Evolutionary conservation across 1,284 basidiomycete species (phyloP).

Genomic region (Sanguinoderma infundibulare): DNA sequence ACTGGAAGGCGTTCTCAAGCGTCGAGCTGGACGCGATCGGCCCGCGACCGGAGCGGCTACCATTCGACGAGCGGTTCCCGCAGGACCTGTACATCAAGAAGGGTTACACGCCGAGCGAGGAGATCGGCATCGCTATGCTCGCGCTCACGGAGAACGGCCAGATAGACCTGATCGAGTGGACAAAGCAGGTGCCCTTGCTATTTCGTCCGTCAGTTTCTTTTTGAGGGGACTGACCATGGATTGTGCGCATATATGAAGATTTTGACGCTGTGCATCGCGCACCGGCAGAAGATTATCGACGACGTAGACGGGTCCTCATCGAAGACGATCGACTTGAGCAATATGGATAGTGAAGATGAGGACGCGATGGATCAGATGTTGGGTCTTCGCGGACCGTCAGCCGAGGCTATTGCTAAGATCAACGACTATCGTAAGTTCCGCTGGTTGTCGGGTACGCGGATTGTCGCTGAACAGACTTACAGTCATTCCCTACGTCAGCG

Average conservation of each 20-base stretch:
- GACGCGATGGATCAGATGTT: constrained; percentile 42
- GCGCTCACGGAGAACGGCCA: constrained; percentile 73
- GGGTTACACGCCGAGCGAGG: constrained; percentile 88
- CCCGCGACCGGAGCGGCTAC: constrained; percentile 40
- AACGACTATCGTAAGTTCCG: constrained; percentile 71
- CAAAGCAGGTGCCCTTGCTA: constrained; percentile 65
- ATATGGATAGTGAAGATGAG: constrained; percentile 47
- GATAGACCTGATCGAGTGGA: constrained; percentile 75
- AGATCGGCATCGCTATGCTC: constrained; percentile 85
- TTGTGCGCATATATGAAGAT: constrained; percentile 49
- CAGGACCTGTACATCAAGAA: constrained; percentile 85
- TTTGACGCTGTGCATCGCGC: constrained; percentile 65
- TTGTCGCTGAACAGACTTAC: constrained; percentile 10
- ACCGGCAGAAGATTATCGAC: constrained; percentile 73
- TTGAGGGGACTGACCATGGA: not conserved
- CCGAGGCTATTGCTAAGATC: constrained; percentile 74
- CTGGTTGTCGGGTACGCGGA: not conserved
- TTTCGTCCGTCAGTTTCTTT: not conserved
- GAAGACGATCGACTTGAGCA: constrained; percentile 39
- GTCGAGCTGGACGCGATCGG: constrained; percentile 73
- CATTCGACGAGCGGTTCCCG: constrained; percentile 53
- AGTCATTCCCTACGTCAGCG: constrained; percentile 78
- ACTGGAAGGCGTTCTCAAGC: constrained; percentile 86
- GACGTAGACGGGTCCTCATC: constrained; percentile 60
- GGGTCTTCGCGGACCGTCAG: constrained; percentile 57